Conservation (phyloP, 2,329 filamentous ascomycete genomes). For the Colletotrichum cereale region DNA sequence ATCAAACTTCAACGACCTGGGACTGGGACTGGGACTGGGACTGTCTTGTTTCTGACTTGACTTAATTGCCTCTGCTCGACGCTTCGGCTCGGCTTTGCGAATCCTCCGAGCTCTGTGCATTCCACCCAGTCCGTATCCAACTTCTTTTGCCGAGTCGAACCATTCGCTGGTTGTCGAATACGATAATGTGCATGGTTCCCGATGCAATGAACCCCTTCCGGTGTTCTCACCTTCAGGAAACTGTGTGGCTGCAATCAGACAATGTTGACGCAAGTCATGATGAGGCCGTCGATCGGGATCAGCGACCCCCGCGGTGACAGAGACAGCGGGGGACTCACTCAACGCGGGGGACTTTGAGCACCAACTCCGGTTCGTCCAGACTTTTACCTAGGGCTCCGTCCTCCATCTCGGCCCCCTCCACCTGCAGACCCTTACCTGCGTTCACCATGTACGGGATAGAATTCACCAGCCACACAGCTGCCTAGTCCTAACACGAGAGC, state of each 20-base stretch:
- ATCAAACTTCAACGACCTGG: constrained; percentile 21
- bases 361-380: constrained; percentile 16
- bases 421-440: not conserved
- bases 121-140: not conserved
- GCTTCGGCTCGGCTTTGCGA: not conserved
- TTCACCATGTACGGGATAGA: not conserved
- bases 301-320: not conserved
- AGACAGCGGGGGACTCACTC: constrained; percentile 4
- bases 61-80: not conserved
- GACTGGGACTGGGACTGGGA: too few relatives aligned
- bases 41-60: too few relatives aligned
- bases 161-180: not conserved
- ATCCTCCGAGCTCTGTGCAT: not conserved
- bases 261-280: constrained; percentile 16
- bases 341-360: constrained; percentile 21
- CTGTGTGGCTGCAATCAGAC: constrained; percentile 17
- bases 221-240: not conserved
- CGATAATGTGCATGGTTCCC: too few relatives aligned
- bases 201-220: not conserved
- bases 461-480: constrained; percentile 7
- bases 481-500: not conserved
- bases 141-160: not conserved
- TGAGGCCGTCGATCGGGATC: not conserved
- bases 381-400: not conserved
- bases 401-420: constrained; percentile 5